Percentiles rank a stretch among this genome's conserved stretches.
Conservation (phyloP, 2,329 filamentous ascomycete species). For the Neoarthrinium moseri region DNA sequence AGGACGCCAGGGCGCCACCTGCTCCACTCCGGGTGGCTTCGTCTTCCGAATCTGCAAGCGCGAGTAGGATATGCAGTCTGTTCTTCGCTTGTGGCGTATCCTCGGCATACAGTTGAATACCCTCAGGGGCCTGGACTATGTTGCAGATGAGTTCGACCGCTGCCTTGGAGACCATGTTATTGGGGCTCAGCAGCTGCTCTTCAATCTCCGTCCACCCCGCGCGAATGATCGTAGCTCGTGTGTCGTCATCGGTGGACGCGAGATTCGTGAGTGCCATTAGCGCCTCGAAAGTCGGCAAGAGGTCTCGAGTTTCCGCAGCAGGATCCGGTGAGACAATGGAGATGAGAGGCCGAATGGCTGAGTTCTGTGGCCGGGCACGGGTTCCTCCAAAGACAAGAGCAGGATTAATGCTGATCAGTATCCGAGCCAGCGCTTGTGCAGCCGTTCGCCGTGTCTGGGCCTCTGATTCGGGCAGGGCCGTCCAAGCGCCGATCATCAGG, state of each 20-base stretch:
- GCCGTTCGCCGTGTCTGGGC: conserved; percentile 53
- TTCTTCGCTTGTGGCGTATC: conserved; percentile 65
- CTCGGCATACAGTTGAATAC: conserved; percentile 68
- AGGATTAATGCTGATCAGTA: conserved; percentile 85
- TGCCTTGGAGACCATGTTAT: conserved; percentile 75
- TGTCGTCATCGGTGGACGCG: conserved; percentile 72
- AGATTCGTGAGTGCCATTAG: conserved; percentile 93
- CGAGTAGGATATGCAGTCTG: conserved; percentile 79
- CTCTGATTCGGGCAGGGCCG: conserved; percentile 55
- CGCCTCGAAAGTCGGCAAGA: conserved; percentile 86
- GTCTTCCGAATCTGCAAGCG: conserved; percentile 85
- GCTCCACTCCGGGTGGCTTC: conserved; percentile 76
- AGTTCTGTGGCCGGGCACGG: conserved; percentile 69
- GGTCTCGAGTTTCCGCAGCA: conserved; percentile 64
- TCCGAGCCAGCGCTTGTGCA: conserved; percentile 78
- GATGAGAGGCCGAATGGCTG: conserved; percentile 79
- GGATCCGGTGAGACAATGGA: conserved; percentile 70
- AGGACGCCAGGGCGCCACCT: conserved; percentile 81
- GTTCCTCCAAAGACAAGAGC: conserved; percentile 78
- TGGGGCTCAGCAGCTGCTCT: conserved; percentile 76
- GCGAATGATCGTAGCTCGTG: conserved; percentile 68
- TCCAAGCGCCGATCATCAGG: conserved; percentile 72
- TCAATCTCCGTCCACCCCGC: conserved; percentile 75
- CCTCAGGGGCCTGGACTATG: conserved; percentile 68
- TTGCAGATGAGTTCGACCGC: conserved; percentile 91